Evolutionary conservation across 1,139 yeast species (phyloP), one percentile per base, ranked within the genome.

Genomic region (Scheffersomyces quercinus): DNA sequence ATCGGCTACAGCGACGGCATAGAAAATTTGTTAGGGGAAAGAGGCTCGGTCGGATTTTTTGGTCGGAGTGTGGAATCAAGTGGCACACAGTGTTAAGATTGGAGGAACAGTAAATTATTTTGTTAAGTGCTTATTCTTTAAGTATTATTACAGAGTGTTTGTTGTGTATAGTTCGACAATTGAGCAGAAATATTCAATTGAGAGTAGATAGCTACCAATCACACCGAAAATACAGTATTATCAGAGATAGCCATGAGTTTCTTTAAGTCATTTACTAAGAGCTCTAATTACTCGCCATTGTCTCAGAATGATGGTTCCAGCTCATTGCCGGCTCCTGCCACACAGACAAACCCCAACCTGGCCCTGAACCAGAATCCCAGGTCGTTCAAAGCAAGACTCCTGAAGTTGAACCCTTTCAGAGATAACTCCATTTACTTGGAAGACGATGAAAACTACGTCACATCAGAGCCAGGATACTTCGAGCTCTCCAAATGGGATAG

Each of bases 401-500:
- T 63, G 45, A 63, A 58, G 43, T 59, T 74, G 42, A 74, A 74
- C 48, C 79, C 79, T 2, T 74, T 74, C 58, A 52, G 67, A 35
- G 58, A 57, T 29, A 59, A 58, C 43, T 67, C 73, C 10, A 67
- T 71, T 1, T 69, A 69, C 52, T 59, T 74, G 28, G 70, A 60
- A 24, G 79, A 73, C 43, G 77, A 73, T 16, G 75, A 70, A 7
- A 69, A 70, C 48, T 70, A 70, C 48, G 79, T 73, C 31, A 71
- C 78, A 1, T 58, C 74, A 1, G 74, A 73, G 12, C 77, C 78
- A 0, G 78, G 79, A 4, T 65, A 66, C 51, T 68, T 77, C 46
- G 78, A 74, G 45, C 65, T 82, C 26, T 77, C 83, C 3, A 66
- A 79, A 43, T 80, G 83, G 80, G 87, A 82, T 56, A 62, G 85